Conservation (phyloP, 768 basidiomycete species). For the Filobasidium wieringae region DNA sequence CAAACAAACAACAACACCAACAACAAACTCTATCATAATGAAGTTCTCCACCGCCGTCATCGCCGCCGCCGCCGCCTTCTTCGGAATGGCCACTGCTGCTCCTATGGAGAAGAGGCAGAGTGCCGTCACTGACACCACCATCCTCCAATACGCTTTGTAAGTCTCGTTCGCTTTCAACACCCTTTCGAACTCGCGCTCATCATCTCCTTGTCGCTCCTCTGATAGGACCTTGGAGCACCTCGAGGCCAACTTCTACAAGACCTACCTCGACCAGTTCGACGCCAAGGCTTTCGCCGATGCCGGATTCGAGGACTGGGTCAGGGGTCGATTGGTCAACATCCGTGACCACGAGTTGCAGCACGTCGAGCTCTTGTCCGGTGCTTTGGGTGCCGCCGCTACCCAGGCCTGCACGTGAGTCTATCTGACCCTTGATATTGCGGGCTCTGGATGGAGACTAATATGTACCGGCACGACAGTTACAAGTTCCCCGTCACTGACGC, state of each 20-base stretch:
- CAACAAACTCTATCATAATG: not conserved
- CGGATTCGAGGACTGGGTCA: conserved; percentile 41
- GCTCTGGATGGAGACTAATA: not conserved
- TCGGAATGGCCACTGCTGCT: not conserved
- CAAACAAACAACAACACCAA: not conserved
- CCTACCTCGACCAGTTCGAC: conserved; percentile 46
- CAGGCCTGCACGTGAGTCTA: conserved; percentile 43
- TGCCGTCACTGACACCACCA: conserved; percentile 16
- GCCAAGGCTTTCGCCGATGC: conserved; percentile 41
- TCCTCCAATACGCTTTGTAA: conserved; percentile 30
- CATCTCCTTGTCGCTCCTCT: not conserved
- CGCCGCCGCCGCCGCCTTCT: not conserved
- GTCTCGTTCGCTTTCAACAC: not conserved
- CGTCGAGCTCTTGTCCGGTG: conserved; percentile 43
- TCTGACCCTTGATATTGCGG: conserved; percentile 28
- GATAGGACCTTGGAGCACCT: conserved; percentile 30
- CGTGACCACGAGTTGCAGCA: conserved; percentile 46
- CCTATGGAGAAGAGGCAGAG: not conserved
- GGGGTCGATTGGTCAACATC: conserved; percentile 46
- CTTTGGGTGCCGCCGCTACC: conserved; percentile 42
- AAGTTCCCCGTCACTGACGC: conserved; percentile 41
- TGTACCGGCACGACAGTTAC: not conserved
- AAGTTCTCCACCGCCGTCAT: conserved; percentile 5
- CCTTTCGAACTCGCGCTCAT: not conserved
- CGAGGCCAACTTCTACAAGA: conserved; percentile 27